Percentiles rank a stretch among this genome's conserved stretches.
Evolutionary conservation across 257 asterid genomes (phyloP).

Genomic region (Ophiorrhiza pumila): DNA sequence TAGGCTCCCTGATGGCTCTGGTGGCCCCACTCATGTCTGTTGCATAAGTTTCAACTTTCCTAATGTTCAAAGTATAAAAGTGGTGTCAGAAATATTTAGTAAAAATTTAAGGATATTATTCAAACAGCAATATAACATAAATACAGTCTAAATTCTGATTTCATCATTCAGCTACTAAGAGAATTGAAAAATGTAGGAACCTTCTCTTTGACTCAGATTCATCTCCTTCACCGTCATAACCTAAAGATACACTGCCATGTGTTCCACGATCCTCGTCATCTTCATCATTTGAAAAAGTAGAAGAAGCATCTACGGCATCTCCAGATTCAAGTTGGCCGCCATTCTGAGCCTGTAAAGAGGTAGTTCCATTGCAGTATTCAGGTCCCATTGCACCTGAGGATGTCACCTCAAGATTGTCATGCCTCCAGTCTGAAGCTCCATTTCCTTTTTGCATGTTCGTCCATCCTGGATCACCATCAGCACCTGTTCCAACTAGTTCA

Average conservation of each 20-base stretch:
- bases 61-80: not conserved
- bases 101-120: conserved; percentile 9
- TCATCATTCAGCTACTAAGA: not conserved
- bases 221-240: conserved; percentile 72
- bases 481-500: conserved; percentile 37
- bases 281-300: conserved; percentile 61
- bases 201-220: conserved; percentile 86
- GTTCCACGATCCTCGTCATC: conserved; percentile 64
- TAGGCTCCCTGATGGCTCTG: conserved; percentile 80
- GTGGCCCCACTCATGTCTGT: conserved; percentile 39
- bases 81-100: not conserved
- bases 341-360: conserved; percentile 34
- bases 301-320: conserved; percentile 49
- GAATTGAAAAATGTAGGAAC: conserved; percentile 28
- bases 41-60: conserved; percentile 31
- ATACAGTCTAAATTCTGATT: conserved; percentile 1
- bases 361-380: conserved; percentile 41
- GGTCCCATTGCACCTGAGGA: conserved; percentile 37
- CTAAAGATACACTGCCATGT: conserved; percentile 61
- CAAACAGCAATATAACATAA: conserved; percentile 2
- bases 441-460: conserved; percentile 42
- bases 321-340: conserved; percentile 44
- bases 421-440: conserved; percentile 41
- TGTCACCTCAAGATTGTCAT: conserved; percentile 44
- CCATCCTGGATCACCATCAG: conserved; percentile 41